Evolutionary conservation across 2,329 filamentous ascomycete species (phyloP), one percentile per base, ranked within the genome.

Genomic region (Colletotrichum gigasporum): DNA sequence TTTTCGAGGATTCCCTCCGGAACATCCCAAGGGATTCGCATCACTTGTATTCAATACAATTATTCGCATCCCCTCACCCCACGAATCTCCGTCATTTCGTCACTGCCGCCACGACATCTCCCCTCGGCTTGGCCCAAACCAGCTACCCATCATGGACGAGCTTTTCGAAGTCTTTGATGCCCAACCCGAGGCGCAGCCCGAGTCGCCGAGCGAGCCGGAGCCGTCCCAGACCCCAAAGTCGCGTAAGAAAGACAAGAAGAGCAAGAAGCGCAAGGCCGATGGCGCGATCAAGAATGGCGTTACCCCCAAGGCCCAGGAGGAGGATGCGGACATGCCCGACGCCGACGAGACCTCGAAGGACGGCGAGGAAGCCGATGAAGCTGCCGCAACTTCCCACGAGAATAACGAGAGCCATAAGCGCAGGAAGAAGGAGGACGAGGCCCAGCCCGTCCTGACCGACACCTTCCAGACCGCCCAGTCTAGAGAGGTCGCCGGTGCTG

Each of bases 391-490:
- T 0, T 53, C 57, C 24, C 73, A 75, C n/a, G 75, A 75, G 34
- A 77, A 78, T n/a, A 73, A 77, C 18, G 75, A 80, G 22, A 78
- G 74, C 65, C 67, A 66, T 44, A 93, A 93, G 77, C 88, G 91
- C 69, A 83, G 85, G 54, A 84, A 87, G 69, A 85, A 88, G 73
- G 87, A 89, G 70, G 82, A 80, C 59, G 84, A 88, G 61, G 81
- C 78, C 56, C 91, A 91, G 71, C 93, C 95, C 5, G 90, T 98
- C 47, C 87, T 98, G 71, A 94, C 95, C 18, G 96, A 99, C 80
- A 89, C 91, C 11, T 99, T 99, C 77, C 90, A 98, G 81, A 98
- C 96, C 11, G 94, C 96, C 74, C 90, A 97, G 79, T 96, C 94
- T 68, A 87, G 95, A 83, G 93, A 98, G 78, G 87, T 99, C 37